Evolutionary conservation across 805 yeast genomes (phyloP), one percentile per base, ranked within the genome.

Genomic region (Metschnikowia reukaufii): DNA sequence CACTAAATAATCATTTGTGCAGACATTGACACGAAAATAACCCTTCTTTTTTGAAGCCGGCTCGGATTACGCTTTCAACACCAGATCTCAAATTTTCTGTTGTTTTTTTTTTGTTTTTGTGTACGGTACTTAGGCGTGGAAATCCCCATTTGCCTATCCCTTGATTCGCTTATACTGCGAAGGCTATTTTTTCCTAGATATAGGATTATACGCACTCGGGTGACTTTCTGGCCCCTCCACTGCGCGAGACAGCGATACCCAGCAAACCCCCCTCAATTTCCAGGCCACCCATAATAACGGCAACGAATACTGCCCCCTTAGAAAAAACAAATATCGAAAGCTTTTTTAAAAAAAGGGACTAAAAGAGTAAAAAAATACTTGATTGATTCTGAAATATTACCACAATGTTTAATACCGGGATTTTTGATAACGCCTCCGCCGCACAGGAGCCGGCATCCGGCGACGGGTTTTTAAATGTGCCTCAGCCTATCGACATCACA

Each of bases 401-500:
- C n/a, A 15, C 41, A 30, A 72, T 72, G 77, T 72, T 72, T 48
- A 72, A 72, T 53, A 71, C 76, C 38, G 61, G 65, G 49, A 72
- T 72, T 36, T 72, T 72, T 55, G 77, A 72, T 38, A 66, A 57
- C 40, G 52, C 56, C 25, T 48, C 60, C 29, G 42, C 62, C 39
- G 41, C 61, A 17, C 55, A 56, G 20, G 56, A 64, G 19, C 16
- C 47, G 1, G 55, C 67, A 16, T 31, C 50, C 10, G 68, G 67
- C 18, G 54, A 48, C 45, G 48, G 45, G 33, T 48, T 47, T 25
- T 50, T 51, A 18, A 57, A 63, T 31, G 65, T 57, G 16, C 70
- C 74, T 15, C 77, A 72, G 54, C 77, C 77, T 6, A 72, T 72
- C 41, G 77, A 72, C 54, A 72, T 72, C 49, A 67, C 75, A 6